A percentile compares a stretch with the other conserved stretches of the same genome.
These are phyloP conservation scores for Chenopodium berlandieri DNA, from an alignment of 148 eudicot species.

Conservation along the genomic window DNA sequence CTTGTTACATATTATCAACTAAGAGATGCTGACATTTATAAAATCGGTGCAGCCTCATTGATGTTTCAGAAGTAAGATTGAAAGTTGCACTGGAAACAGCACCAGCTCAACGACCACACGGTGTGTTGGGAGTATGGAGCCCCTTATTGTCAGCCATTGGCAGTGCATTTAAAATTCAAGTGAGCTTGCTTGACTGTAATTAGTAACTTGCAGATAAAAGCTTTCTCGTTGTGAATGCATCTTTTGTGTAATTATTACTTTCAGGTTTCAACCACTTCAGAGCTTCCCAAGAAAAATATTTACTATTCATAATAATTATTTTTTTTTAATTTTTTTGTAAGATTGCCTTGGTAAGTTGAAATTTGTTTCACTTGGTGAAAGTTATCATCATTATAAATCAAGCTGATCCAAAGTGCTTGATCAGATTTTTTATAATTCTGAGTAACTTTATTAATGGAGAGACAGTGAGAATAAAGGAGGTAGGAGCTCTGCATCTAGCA, in stretches of 20 bases:
- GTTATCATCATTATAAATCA: too few species aligned
- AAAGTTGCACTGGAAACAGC: slow-evolving; percentile 90
- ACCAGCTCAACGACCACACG: slow-evolving; percentile 96
- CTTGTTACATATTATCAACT: background rate
- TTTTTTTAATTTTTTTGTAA: too few species aligned
- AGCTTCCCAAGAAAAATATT: background rate
- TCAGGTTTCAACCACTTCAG: background rate
- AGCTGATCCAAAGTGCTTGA: too few species aligned
- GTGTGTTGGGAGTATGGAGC: slow-evolving; percentile 97
- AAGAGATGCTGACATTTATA: background rate
- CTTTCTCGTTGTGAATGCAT: background rate
- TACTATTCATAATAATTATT: too few species aligned
- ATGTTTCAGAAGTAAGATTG: slow-evolving; percentile 87
- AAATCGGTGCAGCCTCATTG: slow-evolving; percentile 64
- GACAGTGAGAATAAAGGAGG: too few species aligned
- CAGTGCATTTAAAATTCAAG: slow-evolving; percentile 96
- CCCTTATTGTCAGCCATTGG: slow-evolving; percentile 95
- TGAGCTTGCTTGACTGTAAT: slow-evolving; percentile 20
- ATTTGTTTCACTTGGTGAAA: too few species aligned
- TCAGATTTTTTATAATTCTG: too few species aligned
- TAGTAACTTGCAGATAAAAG: background rate
- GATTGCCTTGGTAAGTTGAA: background rate
- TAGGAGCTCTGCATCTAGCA: too few species aligned
- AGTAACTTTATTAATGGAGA: too few species aligned
- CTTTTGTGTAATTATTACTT: background rate